phyloP scores from a whole-genome alignment of 1,284 basidiomycete genomes.

The Cryptococcus deneoformans region DNA sequence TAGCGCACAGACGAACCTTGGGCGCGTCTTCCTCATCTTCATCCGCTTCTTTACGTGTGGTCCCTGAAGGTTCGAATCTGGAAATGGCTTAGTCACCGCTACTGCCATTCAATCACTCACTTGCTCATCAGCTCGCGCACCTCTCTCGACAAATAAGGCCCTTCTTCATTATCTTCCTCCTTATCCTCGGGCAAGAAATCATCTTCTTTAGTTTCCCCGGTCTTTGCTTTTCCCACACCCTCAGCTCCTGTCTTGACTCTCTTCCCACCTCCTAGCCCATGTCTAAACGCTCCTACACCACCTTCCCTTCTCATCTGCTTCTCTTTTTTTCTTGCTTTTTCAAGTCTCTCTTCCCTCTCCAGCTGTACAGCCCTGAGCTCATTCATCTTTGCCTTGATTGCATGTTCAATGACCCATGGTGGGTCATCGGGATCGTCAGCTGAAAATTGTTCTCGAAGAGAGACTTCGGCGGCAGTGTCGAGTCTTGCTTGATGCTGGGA shows the following conservation, averaged over 20 bases:
- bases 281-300: slow-evolving; percentile 17
- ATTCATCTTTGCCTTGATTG: slow-evolving; percentile 60
- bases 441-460: slow-evolving; percentile 27
- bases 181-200: slow-evolving; percentile 63
- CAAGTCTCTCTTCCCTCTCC: slow-evolving; percentile 61
- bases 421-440: slow-evolving; percentile 54
- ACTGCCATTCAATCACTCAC: slow-evolving; percentile 50
- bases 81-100: neutral
- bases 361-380: slow-evolving; percentile 65
- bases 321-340: slow-evolving; percentile 50
- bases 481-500: slow-evolving; percentile 47
- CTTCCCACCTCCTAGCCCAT: slow-evolving; percentile 10
- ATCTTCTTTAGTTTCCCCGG: slow-evolving; percentile 48
- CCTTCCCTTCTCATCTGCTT: slow-evolving; percentile 50
- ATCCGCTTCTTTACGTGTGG: slow-evolving; percentile 21
- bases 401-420: slow-evolving; percentile 78
- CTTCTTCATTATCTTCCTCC: slow-evolving; percentile 49
- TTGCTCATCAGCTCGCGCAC: slow-evolving; percentile 77
- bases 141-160: slow-evolving; percentile 66
- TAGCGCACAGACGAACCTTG: slow-evolving; percentile 33
- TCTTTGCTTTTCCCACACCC: slow-evolving; percentile 55
- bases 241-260: slow-evolving; percentile 49
- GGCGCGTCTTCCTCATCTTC: slow-evolving; percentile 48
- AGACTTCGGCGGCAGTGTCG: slow-evolving; percentile 20
- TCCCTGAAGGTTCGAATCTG: slow-evolving; percentile 25